These are phyloP conservation scores for Thielaviopsis euricoi DNA, from an alignment of 2,329 filamentous ascomycete genomes.

Conservation along the genomic window DNA sequence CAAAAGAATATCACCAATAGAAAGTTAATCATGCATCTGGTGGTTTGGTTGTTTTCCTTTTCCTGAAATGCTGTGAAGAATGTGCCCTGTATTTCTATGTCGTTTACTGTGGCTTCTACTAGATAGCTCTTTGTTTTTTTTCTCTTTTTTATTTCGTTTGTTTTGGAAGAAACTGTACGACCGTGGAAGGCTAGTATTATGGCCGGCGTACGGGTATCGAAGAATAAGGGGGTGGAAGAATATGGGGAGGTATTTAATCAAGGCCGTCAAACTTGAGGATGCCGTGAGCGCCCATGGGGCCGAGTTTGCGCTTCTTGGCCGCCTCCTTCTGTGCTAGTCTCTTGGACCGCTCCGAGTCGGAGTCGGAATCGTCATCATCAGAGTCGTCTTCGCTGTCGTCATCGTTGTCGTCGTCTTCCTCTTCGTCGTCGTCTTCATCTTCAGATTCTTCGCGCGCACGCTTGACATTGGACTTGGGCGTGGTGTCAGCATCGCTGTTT, in stretches of 20 bases:
- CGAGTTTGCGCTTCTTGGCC: conserved; percentile 26
- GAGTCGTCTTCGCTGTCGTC: conserved; percentile 31
- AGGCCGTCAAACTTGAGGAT: conserved; percentile 33
- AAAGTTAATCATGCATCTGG: too few species aligned
- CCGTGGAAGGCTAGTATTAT: too few species aligned
- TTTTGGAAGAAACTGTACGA: too few species aligned
- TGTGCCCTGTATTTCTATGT: conserved; percentile 1
- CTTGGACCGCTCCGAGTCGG: conserved; percentile 1
- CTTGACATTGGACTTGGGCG: conserved; percentile 6
- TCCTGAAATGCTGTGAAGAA: too few species aligned
- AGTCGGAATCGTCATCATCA: conserved; percentile 18
- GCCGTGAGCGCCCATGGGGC: conserved; percentile 34
- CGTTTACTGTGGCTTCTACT: neutral
- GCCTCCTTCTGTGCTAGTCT: conserved; percentile 15
- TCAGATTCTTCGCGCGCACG: conserved; percentile 15
- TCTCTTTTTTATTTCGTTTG: too few species aligned
- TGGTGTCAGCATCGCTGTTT: conserved; percentile 14
- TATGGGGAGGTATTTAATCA: conserved; percentile 21
- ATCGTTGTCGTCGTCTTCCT: conserved; percentile 24
- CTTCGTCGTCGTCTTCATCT: conserved; percentile 32
- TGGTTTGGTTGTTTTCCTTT: too few species aligned
- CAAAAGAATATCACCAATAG: neutral
- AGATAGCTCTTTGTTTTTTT: too few species aligned
- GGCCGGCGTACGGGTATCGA: neutral
- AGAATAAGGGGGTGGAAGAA: neutral